Evolutionary conservation across 352 stramenopile genomes (phyloP).

Genomic region (Thraustochytrium sp.): DNA sequence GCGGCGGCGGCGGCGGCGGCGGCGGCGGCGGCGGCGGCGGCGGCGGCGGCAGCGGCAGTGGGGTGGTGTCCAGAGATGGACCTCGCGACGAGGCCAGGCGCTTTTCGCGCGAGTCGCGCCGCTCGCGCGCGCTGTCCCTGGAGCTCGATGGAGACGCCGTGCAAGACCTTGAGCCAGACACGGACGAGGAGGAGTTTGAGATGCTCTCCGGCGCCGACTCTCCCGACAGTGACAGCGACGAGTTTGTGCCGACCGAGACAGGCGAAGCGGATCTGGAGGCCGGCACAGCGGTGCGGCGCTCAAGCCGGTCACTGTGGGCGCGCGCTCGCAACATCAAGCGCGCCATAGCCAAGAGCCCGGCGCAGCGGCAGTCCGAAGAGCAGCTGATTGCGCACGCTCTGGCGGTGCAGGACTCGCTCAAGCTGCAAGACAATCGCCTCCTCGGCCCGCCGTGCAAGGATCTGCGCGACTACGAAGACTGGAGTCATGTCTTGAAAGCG

Average conservation of each 20-base stretch:
- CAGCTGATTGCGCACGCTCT: background rate
- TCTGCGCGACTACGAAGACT: background rate
- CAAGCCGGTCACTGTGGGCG: too few species aligned
- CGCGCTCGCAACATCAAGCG: too few species aligned
- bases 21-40: too few species aligned
- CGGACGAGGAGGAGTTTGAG: conserved; percentile 39
- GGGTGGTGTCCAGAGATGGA: too few species aligned
- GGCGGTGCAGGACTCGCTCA: background rate
- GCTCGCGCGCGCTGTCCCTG: too few species aligned
- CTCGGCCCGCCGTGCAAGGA: background rate
- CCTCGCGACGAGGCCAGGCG: too few species aligned
- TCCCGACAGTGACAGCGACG: background rate
- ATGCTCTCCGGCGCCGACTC: background rate
- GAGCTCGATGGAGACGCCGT: background rate
- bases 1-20: too few species aligned
- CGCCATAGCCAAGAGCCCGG: too few species aligned
- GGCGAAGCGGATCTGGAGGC: background rate
- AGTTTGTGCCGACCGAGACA: background rate
- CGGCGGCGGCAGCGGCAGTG: too few species aligned
- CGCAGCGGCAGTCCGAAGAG: background rate
- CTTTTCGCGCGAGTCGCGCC: too few species aligned
- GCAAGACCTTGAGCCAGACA: conserved; percentile 5
- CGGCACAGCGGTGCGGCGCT: too few species aligned
- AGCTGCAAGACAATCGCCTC: background rate
- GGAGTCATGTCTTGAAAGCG: background rate